Evolutionary conservation across 805 yeast species (phyloP).

Genomic region (Cyberlindnera amylophila): DNA sequence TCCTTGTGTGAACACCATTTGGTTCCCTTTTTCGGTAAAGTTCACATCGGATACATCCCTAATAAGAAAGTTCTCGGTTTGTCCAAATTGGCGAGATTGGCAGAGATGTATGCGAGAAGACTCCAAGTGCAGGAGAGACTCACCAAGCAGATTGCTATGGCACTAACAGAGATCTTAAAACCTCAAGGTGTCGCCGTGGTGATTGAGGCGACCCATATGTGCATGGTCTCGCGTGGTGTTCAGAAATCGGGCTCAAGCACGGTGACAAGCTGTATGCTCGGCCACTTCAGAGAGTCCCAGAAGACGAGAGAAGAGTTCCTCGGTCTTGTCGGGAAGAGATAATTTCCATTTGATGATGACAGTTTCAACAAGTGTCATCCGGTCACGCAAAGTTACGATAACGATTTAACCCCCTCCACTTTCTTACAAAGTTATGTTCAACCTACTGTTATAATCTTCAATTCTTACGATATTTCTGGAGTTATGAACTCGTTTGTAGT

Average conservation of each 20-base stretch:
- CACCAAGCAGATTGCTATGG: slow-evolving; percentile 97
- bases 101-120: slow-evolving; percentile 95
- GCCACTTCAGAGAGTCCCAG: slow-evolving; percentile 89
- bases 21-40: slow-evolving; percentile 96
- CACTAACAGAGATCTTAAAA: slow-evolving; percentile 80
- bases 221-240: slow-evolving; percentile 98
- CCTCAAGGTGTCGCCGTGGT: slow-evolving; percentile 99
- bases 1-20: slow-evolving; percentile 96
- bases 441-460: background rate
- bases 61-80: slow-evolving; percentile 89
- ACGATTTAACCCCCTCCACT: background rate
- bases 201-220: slow-evolving; percentile 97
- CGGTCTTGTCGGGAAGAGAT: slow-evolving; percentile 66
- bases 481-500: background rate
- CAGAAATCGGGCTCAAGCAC: slow-evolving; percentile 94
- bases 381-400: slow-evolving; percentile 3
- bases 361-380: background rate
- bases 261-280: slow-evolving; percentile 94
- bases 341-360: slow-evolving; percentile 1
- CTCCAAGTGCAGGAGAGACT: slow-evolving; percentile 97
- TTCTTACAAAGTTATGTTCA: too few species aligned
- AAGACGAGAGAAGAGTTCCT: slow-evolving; percentile 96
- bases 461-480: too few species aligned
- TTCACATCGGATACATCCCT: slow-evolving; percentile 97
- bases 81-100: slow-evolving; percentile 88